phyloP scores from a whole-genome alignment of 1,284 basidiomycete species.

The Fomitopsis betulina region DNA sequence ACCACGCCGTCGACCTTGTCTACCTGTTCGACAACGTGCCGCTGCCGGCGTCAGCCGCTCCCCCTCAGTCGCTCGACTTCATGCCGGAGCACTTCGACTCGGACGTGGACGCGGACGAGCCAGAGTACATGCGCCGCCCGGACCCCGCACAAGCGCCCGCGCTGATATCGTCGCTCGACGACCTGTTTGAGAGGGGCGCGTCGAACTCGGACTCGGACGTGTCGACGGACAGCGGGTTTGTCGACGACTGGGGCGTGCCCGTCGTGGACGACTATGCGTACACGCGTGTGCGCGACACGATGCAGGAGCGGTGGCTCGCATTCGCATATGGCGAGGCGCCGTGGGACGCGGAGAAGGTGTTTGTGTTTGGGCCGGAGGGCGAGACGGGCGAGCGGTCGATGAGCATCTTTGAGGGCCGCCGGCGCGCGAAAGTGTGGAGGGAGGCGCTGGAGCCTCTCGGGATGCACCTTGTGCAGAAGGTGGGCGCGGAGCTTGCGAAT shows the following conservation, averaged over 20 bases:
- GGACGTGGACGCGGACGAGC: neutral
- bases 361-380: constrained; percentile 71
- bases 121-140: neutral
- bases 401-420: constrained; percentile 49
- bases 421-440: constrained; percentile 50
- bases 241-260: constrained; percentile 39
- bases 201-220: constrained; percentile 16
- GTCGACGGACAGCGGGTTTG: constrained; percentile 9
- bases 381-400: constrained; percentile 58
- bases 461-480: constrained; percentile 58
- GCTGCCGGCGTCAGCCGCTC: constrained; percentile 17
- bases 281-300: constrained; percentile 55
- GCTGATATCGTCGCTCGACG: constrained; percentile 12
- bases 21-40: constrained; percentile 75
- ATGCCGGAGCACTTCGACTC: constrained; percentile 2
- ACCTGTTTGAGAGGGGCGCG: constrained; percentile 14
- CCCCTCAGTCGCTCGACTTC: neutral
- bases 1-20: constrained; percentile 65
- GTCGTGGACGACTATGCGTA: constrained; percentile 63
- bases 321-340: constrained; percentile 69
- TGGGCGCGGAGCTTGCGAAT: constrained; percentile 66
- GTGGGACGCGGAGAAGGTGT: constrained; percentile 64
- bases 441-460: constrained; percentile 64
- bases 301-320: constrained; percentile 69
- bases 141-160: constrained; percentile 21